These are phyloP conservation scores for Linnemannia exigua DNA, from an alignment of 192 early-diverging fungal genomes.

Conservation along the genomic window DNA sequence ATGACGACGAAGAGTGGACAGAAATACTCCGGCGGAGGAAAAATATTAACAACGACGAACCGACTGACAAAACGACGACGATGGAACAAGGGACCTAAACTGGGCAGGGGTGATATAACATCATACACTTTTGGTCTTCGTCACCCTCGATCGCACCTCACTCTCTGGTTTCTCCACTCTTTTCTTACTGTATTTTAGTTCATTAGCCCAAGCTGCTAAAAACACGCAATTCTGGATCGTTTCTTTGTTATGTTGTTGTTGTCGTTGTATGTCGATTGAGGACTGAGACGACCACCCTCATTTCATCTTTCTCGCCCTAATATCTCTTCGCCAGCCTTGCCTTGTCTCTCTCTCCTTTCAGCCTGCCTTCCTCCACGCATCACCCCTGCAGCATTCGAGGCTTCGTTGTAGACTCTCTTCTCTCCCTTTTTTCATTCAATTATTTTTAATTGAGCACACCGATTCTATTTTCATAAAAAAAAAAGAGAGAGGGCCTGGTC, in stretches of 20 bases:
- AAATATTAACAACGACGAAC: too few species aligned
- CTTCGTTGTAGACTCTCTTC: background rate
- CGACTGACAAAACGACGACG: background rate
- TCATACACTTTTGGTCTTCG: background rate
- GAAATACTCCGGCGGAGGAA: background rate
- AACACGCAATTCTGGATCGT: too few species aligned
- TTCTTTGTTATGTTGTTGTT: too few species aligned
- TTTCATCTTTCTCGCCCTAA: background rate
- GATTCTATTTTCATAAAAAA: background rate
- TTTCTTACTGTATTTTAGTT: too few species aligned
- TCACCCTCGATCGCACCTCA: too few species aligned
- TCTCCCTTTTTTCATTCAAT: background rate
- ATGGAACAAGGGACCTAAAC: background rate
- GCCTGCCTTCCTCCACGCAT: background rate
- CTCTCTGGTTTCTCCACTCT: too few species aligned
- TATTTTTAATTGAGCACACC: background rate
- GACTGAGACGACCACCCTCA: background rate
- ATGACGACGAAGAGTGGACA: background rate
- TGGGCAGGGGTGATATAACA: background rate
- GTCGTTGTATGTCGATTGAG: too few species aligned
- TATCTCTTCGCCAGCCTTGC: background rate
- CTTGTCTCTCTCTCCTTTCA: background rate
- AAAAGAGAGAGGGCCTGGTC: background rate
- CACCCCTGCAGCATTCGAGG: background rate
- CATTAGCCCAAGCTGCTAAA: too few species aligned